These are phyloP conservation scores for Penicillium janthinellum DNA, from an alignment of 2,329 filamentous ascomycete species.

Conservation along the genomic window DNA sequence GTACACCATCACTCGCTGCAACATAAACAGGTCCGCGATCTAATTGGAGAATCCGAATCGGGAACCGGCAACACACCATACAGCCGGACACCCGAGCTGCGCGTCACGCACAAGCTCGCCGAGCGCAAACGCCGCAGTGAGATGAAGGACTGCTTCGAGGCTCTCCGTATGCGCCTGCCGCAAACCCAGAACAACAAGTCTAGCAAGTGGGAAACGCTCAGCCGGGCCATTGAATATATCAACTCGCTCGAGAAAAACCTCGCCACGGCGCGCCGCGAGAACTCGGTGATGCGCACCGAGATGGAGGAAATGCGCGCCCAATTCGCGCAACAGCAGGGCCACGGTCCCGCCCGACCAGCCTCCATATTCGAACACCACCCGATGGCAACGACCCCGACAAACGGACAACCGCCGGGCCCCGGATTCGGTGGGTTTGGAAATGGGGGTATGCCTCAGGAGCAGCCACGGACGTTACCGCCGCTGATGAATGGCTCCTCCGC, in stretches of 20 bases:
- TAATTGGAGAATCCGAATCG: slow-evolving; percentile 50
- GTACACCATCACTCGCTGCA: slow-evolving; percentile 52
- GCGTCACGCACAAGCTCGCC: slow-evolving; percentile 54
- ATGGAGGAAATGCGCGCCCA: slow-evolving; percentile 44
- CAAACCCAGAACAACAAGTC: slow-evolving; percentile 53
- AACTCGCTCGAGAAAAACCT: slow-evolving; percentile 46
- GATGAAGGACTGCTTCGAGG: slow-evolving; percentile 56
- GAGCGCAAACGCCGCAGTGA: slow-evolving; percentile 55
- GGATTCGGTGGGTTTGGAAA: slow-evolving; percentile 35
- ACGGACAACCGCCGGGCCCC: slow-evolving; percentile 36
- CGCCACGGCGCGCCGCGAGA: slow-evolving; percentile 42
- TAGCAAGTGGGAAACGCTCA: slow-evolving; percentile 56
- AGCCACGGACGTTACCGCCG: slow-evolving; percentile 50
- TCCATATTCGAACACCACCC: slow-evolving; percentile 41
- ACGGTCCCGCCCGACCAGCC: slow-evolving; percentile 33
- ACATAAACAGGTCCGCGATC: slow-evolving; percentile 50
- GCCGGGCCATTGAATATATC: slow-evolving; percentile 53
- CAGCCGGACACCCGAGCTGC: slow-evolving; percentile 52
- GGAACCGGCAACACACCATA: slow-evolving; percentile 49
- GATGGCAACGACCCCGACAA: slow-evolving; percentile 37
- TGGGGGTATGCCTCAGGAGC: slow-evolving; percentile 40
- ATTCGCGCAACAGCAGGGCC: slow-evolving; percentile 40
- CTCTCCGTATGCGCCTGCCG: slow-evolving; percentile 48
- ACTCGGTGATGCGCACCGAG: slow-evolving; percentile 38
- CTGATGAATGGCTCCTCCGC: slow-evolving; percentile 48